A percentile compares a stretch with the other conserved stretches of the same genome.
Evolutionary conservation across 2,329 filamentous ascomycete genomes (phyloP).

Genomic region (Fusarium nurragi): DNA sequence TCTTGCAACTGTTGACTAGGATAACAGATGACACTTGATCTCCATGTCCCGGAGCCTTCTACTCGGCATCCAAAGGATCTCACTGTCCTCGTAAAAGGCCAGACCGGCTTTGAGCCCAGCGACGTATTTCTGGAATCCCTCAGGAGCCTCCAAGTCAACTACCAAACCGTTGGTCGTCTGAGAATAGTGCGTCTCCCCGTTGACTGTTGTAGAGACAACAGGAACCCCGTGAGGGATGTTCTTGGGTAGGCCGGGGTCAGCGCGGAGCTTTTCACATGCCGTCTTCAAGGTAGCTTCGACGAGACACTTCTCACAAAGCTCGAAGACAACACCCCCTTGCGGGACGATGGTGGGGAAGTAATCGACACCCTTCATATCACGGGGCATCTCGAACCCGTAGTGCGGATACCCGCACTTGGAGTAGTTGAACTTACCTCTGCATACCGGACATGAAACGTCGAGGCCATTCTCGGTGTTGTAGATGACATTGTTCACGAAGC

Average conservation of each 20-base stretch:
- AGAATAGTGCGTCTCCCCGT: neutral
- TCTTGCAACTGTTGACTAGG: no score
- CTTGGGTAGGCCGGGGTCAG: neutral
- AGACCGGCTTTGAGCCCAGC: neutral
- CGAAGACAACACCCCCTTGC: neutral
- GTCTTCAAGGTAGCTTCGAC: neutral
- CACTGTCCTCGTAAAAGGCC: neutral
- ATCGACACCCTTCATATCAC: neutral
- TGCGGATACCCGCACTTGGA: neutral
- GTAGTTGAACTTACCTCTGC: neutral
- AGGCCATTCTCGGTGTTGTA: neutral
- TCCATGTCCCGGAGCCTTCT: neutral
- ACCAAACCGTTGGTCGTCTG: neutral
- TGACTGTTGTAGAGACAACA: neutral
- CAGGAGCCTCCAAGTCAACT: neutral
- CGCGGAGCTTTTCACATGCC: neutral
- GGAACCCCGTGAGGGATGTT: neutral
- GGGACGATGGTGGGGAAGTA: neutral
- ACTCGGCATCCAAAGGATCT: neutral
- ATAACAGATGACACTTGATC: neutral
- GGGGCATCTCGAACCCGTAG: neutral
- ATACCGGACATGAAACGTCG: neutral
- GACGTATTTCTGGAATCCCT: neutral
- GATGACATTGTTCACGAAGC: neutral
- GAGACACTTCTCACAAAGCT: neutral